These are phyloP conservation scores for Hymenoscyphus albidus DNA, from an alignment of 2,329 filamentous ascomycete genomes.

Conservation along the genomic window DNA sequence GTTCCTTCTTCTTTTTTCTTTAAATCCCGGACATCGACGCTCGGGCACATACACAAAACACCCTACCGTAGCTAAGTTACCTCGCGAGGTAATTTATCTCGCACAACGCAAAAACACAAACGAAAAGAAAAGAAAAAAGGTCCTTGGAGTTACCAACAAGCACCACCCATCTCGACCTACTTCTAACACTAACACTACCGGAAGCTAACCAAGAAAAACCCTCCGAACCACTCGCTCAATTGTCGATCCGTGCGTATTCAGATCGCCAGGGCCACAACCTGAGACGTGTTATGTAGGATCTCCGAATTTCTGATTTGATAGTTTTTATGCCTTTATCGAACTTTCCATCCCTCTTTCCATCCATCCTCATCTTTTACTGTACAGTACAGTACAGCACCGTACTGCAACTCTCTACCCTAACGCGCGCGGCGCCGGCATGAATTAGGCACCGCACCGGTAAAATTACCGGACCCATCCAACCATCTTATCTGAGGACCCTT, in stretches of 20 bases:
- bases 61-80: neutral
- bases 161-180: neutral
- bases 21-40: neutral
- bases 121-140: neutral
- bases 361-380: no score
- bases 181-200: no score
- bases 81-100: neutral
- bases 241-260: neutral
- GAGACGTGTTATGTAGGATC: slow-evolving; percentile 1
- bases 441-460: no score
- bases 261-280: slow-evolving; percentile 3
- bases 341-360: neutral
- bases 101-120: neutral
- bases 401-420: no score
- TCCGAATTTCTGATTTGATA: neutral
- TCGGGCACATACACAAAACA: neutral
- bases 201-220: neutral
- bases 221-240: neutral
- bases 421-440: no score
- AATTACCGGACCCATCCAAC: no score
- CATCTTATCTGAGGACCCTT: no score
- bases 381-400: no score
- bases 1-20: neutral
- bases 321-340: neutral
- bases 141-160: neutral